Conservation (phyloP, 768 basidiomycete species). For the Agrocybe pediades region DNA sequence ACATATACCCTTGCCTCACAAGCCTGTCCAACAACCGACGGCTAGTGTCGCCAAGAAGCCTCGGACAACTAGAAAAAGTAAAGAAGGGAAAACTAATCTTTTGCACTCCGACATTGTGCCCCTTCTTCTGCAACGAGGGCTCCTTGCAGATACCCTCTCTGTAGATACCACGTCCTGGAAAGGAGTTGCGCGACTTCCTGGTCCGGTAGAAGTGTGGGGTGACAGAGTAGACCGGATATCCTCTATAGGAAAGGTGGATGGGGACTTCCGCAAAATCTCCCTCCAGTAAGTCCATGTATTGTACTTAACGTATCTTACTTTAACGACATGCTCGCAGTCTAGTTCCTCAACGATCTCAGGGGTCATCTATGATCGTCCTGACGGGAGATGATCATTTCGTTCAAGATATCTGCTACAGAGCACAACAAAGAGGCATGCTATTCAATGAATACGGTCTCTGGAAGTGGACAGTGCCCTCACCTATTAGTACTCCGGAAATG, state of each 20-base stretch:
- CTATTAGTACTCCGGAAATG: neutral
- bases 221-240: conserved; percentile 24
- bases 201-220: conserved; percentile 16
- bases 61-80: conserved; percentile 8
- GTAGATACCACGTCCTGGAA: conserved; percentile 43
- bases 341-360: conserved; percentile 48
- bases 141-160: conserved; percentile 41
- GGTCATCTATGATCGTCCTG: conserved; percentile 51
- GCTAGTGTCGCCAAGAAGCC: conserved; percentile 9
- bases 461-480: conserved; percentile 42
- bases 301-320: conserved; percentile 2
- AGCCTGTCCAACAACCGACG: conserved; percentile 15
- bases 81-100: conserved; percentile 10
- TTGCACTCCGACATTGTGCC: conserved; percentile 40
- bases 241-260: conserved; percentile 29
- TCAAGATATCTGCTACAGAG: conserved; percentile 41
- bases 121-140: conserved; percentile 42
- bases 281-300: conserved; percentile 33
- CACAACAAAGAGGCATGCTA: conserved; percentile 44
- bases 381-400: conserved; percentile 61
- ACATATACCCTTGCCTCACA: conserved; percentile 38
- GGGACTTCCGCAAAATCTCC: conserved; percentile 39
- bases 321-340: conserved; percentile 28
- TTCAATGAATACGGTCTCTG: conserved; percentile 69
- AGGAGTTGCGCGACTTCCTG: conserved; percentile 54